These are phyloP conservation scores for Huntiella savannae DNA, from an alignment of 2,329 filamentous ascomycete genomes.

Conservation along the genomic window DNA sequence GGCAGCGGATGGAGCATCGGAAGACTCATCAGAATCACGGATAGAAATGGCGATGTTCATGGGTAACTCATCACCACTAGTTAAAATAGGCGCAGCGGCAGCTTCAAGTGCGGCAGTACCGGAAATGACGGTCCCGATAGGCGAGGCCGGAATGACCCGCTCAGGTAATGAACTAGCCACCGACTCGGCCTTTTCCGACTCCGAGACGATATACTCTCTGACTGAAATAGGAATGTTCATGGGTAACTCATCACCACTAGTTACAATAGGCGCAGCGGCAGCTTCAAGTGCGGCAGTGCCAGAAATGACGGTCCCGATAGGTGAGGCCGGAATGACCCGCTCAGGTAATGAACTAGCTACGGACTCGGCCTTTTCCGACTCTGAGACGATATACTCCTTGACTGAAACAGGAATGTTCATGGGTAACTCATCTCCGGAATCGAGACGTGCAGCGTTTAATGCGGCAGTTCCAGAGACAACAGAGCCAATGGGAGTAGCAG, in stretches of 20 bases:
- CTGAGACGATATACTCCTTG: too few relatives aligned
- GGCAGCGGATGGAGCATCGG: background rate
- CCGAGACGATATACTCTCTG: too few relatives aligned
- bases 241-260: background rate
- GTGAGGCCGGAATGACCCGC: background rate
- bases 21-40: background rate
- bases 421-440: too few relatives aligned
- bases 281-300: background rate
- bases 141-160: background rate
- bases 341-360: background rate
- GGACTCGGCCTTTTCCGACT: background rate
- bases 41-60: background rate
- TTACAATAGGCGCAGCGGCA: background rate
- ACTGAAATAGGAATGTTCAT: too few relatives aligned
- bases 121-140: background rate
- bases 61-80: background rate
- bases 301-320: background rate
- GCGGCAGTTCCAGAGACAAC: too few relatives aligned
- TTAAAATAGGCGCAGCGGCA: background rate
- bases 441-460: too few relatives aligned
- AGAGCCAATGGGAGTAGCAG: too few relatives aligned
- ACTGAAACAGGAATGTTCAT: too few relatives aligned
- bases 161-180: background rate
- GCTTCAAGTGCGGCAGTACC: background rate
- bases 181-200: background rate